Percentiles rank a stretch among this genome's conserved stretches.
Conservation (phyloP, 2,329 filamentous ascomycete species). For the Alternaria sp. region DNA sequence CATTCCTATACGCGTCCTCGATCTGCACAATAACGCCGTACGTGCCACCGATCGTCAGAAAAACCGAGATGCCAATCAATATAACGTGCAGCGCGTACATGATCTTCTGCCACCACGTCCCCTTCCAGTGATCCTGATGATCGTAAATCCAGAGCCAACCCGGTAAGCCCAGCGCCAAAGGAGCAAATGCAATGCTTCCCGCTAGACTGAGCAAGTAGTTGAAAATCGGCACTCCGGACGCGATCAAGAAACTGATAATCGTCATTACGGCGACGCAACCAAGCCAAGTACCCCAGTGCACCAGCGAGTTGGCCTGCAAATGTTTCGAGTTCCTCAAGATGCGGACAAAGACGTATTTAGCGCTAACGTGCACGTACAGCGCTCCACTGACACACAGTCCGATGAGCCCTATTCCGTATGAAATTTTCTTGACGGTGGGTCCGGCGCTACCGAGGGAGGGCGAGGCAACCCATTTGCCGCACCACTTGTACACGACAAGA, state of each 20-base stretch:
- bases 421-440: constrained; percentile 66
- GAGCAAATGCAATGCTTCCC: constrained; percentile 62
- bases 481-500: constrained; percentile 68
- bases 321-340: constrained; percentile 62
- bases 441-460: constrained; percentile 70
- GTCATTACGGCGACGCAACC: constrained; percentile 56
- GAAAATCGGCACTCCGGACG: constrained; percentile 65
- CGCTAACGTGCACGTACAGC: constrained; percentile 60
- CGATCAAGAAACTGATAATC: constrained; percentile 60
- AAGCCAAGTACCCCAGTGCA: constrained; percentile 68
- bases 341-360: constrained; percentile 66
- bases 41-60: constrained; percentile 60
- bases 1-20: constrained; percentile 60
- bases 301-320: constrained; percentile 60
- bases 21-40: constrained; percentile 62
- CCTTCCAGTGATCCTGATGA: constrained; percentile 54
- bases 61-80: constrained; percentile 57
- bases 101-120: constrained; percentile 46
- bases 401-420: constrained; percentile 66
- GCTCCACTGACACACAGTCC: constrained; percentile 62
- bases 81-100: constrained; percentile 55
- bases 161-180: constrained; percentile 59
- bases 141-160: constrained; percentile 63
- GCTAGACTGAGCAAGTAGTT: constrained; percentile 61
- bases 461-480: constrained; percentile 68